These are phyloP conservation scores for Neonectria neomacrospora DNA, from an alignment of 2,329 filamentous ascomycete genomes.

Conservation along the genomic window DNA sequence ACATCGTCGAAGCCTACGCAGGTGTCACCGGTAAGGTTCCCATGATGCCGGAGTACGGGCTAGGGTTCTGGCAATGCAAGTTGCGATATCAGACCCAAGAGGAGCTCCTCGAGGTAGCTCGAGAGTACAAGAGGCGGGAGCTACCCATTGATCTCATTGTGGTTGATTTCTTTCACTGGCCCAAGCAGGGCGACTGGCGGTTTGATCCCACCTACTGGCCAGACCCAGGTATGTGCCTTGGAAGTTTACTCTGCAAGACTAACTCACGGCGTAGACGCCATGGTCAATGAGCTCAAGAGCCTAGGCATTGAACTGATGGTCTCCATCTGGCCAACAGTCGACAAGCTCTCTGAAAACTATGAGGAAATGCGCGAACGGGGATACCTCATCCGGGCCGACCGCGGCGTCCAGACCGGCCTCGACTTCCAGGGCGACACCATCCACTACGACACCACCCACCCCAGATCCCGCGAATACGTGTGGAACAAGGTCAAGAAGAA, in stretches of 20 bases:
- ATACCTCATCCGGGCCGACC: constrained; percentile 68
- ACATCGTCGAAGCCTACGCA: constrained; percentile 68
- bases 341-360: constrained; percentile 68
- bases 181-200: constrained; percentile 73
- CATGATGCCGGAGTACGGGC: constrained; percentile 75
- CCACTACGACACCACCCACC: constrained; percentile 73
- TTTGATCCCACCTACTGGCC: constrained; percentile 74
- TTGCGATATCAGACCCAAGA: constrained; percentile 74
- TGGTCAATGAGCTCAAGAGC: constrained; percentile 69
- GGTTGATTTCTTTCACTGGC: constrained; percentile 76
- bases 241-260: not conserved
- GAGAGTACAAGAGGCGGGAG: constrained; percentile 66
- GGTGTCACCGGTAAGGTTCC: constrained; percentile 68
- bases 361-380: constrained; percentile 71
- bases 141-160: constrained; percentile 73
- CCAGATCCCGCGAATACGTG: constrained; percentile 66
- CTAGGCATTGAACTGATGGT: constrained; percentile 74
- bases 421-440: constrained; percentile 69
- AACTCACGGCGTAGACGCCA: constrained; percentile 57
- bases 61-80: constrained; percentile 77
- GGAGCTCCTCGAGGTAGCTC: constrained; percentile 68
- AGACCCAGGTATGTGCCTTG: constrained; percentile 60
- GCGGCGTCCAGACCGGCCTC: constrained; percentile 68
- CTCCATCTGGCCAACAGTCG: constrained; percentile 76
- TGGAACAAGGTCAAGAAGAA: constrained; percentile 70